Evolutionary conservation across 257 asterid species (phyloP).

Genomic region (Capsicum baccatum): DNA sequence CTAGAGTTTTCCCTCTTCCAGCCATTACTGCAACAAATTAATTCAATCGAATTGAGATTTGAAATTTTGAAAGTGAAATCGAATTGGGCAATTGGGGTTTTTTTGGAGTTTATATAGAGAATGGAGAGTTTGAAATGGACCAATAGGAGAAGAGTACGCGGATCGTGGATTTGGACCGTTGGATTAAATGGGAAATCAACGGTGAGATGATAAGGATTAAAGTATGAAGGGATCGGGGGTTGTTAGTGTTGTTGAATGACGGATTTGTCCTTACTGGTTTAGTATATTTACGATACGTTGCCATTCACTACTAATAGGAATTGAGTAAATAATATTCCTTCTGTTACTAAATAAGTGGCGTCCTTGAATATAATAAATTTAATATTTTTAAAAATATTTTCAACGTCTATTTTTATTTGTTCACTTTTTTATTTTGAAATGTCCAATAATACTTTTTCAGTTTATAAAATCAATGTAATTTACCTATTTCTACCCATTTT

Average conservation of each 20-base stretch:
- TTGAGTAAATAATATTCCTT: too few relatives aligned
- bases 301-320: neutral
- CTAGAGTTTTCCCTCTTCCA: constrained; percentile 34
- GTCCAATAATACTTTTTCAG: too few relatives aligned
- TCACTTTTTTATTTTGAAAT: too few relatives aligned
- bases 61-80: neutral
- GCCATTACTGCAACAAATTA: constrained; percentile 17
- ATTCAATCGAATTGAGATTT: too few relatives aligned
- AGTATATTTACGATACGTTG: neutral
- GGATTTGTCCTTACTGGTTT: neutral
- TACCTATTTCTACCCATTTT: too few relatives aligned
- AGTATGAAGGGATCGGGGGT: neutral
- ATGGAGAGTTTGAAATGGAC: constrained; percentile 3
- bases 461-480: too few relatives aligned
- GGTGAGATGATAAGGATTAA: neutral
- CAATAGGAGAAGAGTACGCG: neutral
- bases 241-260: neutral
- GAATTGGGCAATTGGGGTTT: neutral
- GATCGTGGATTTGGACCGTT: constrained; percentile 5
- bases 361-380: too few relatives aligned
- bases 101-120: neutral
- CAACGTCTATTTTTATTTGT: too few relatives aligned
- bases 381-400: too few relatives aligned
- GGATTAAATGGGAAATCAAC: neutral
- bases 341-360: too few relatives aligned